Base-by-base conservation (phyloP, 768 basidiomycete species). In the Rhodotorula diobovata region DNA sequence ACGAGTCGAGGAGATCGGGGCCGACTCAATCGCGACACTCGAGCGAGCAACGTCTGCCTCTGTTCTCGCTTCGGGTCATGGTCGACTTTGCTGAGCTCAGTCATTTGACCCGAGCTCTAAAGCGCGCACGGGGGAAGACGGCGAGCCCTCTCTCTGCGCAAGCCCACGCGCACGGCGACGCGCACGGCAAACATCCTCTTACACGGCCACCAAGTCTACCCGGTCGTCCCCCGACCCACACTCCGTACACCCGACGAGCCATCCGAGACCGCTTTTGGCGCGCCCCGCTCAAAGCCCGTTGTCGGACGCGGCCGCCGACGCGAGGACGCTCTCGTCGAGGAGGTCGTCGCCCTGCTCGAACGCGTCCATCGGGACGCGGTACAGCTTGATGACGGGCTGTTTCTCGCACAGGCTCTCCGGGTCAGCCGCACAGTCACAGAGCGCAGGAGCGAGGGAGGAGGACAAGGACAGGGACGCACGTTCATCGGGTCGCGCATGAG, bases 401-500 rank as follows among this genome's bases (percentile, higher is more conserved):
- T n/a, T n/a, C n/a, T n/a, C n/a, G n/a, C n/a, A n/a, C n/a, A n/a
- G n/a, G n/a, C n/a, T n/a, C n/a, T n/a, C n/a, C n/a, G n/a, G n/a
- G 76, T 20, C 12, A 14, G 45, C 51, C 32, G 66, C n/a, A 50
- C 10, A 30, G 28, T 0, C 12, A 3, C 16, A 28, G 15, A 39
- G 28, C 0, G n/a, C 2, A 15, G 25, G 8, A 28, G 35, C 30
- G 41, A 32, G 41, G 6, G 25, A 25, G 18, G 48, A 51, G 64
- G 30, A 39, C n/a, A 20, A 30, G 18, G 1, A 4, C 6, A 37
- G 23, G 63, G 55, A 79, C 66, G 62, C 64, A 65, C 76, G 74
- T 76, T 92, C 85, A 98, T 98, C 28, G 96, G 95, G 81, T 99
- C 96, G 82, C 95, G 96, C 63, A 99, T 87, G 37, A 99, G 83